Percentiles rank a stretch among this genome's conserved stretches.
Conservation (phyloP, 2,329 filamentous ascomycete genomes). For the Talaromyces sp. region DNA sequence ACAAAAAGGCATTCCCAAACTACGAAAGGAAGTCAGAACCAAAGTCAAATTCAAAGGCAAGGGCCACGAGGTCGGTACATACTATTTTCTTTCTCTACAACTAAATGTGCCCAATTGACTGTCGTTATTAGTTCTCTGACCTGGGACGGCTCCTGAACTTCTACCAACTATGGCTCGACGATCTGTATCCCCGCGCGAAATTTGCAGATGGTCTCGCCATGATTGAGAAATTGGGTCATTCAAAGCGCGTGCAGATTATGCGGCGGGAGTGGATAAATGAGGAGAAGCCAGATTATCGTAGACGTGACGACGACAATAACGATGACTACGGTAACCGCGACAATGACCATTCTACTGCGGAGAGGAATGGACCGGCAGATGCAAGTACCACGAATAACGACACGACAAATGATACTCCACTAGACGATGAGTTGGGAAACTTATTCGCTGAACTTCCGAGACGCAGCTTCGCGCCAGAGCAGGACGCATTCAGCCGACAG, state of each 20-base stretch:
- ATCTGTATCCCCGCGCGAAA: conserved; percentile 89
- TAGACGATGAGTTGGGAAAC: not conserved
- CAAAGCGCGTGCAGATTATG: conserved; percentile 69
- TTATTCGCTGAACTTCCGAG: not conserved
- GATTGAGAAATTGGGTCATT: conserved; percentile 90
- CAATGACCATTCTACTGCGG: not conserved
- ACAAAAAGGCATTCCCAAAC: conserved; percentile 74
- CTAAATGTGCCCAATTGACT: not conserved
- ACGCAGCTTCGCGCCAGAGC: not conserved
- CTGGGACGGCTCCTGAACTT: conserved; percentile 76
- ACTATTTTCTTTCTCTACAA: not conserved
- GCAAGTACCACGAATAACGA: not conserved
- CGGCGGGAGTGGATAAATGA: conserved; percentile 83
- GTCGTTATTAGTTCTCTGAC: conserved; percentile 67
- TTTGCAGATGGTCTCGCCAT: conserved; percentile 86
- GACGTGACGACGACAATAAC: not conserved
- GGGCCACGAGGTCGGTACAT: conserved; percentile 70
- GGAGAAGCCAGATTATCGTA: conserved; percentile 26
- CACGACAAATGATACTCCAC: not conserved
- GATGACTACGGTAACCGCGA: not conserved
- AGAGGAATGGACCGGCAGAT: not conserved
- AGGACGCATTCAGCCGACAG: not conserved
- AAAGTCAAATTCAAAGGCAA: conserved; percentile 83
- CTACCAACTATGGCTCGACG: conserved; percentile 96
- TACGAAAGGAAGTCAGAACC: conserved; percentile 67